Base-by-base conservation (phyloP, 2,329 filamentous ascomycete species). In the Echinosphaeria canescens region DNA sequence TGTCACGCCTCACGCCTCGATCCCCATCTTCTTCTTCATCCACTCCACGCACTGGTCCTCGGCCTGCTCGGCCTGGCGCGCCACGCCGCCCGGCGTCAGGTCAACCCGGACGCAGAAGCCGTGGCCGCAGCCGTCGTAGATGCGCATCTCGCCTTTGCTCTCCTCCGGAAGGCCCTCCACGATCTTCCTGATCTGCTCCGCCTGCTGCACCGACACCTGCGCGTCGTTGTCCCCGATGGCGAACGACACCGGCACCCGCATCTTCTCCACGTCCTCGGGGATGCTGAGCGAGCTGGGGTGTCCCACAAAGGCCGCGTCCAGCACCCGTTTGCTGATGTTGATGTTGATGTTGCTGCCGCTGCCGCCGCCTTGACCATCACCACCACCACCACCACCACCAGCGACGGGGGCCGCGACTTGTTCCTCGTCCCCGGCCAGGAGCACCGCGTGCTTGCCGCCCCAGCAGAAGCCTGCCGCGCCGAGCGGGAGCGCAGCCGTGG, bases 381-480 rank as follows among this genome's bases (percentile, higher is more conserved):
- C n/a, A n/a, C n/a, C n/a, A n/a, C n/a, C n/a, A n/a, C n/a, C n/a
- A n/a, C n/a, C n/a, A n/a, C n/a, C n/a, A n/a, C n/a, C n/a, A n/a
- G n/a, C n/a, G n/a, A n/a, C n/a, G n/a, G n/a, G n/a, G n/a, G n/a
- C 35, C 13, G 34, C 33, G 12, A 28, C 28, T 10, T 27, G 30
- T 18, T 17, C 28, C 7, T 34, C 29, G 26, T 49, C 43, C 15
- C 44, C 41, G 7, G 47, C 44, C 5, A 62, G 46, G 12, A 46
- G 32, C 13, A 55, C 38, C 1, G 48, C 42, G 31, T 60, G 50
- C 29, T 53, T 51, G 11, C 56, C 60, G 8, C 59, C 59, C 59
- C 59, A 64, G 43, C 58, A 64, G 42, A 59, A 64, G 1, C 59
- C 60, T 1, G 55, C 53, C 1, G 46, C 52, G 15, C 50, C 56